Conservation (phyloP, 139 green algal species). For the Prasinococcaceae sp. region DNA sequence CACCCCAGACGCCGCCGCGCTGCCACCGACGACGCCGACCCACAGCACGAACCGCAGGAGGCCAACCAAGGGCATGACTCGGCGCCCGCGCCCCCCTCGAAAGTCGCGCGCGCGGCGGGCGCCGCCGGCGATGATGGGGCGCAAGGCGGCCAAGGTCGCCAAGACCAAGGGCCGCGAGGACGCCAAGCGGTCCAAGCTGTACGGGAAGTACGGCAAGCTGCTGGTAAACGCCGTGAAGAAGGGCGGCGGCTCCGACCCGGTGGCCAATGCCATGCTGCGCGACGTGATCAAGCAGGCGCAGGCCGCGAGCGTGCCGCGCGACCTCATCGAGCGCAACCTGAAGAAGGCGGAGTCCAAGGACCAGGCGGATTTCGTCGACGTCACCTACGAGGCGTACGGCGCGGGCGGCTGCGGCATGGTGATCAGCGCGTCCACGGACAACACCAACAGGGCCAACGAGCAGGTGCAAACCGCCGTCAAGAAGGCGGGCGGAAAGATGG, state of each 20-base stretch:
- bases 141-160: slow-evolving; percentile 56
- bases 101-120: too few relatives aligned
- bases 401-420: slow-evolving; percentile 69
- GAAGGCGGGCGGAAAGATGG: slow-evolving; percentile 68
- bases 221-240: slow-evolving; percentile 51
- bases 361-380: slow-evolving; percentile 60
- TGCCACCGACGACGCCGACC: too few relatives aligned
- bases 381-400: slow-evolving; percentile 47
- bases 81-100: too few relatives aligned
- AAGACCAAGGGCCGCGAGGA: slow-evolving; percentile 47
- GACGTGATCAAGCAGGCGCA: slow-evolving; percentile 53
- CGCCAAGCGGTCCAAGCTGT: slow-evolving; percentile 64
- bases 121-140: too few relatives aligned
- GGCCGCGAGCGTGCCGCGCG: slow-evolving; percentile 45
- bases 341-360: slow-evolving; percentile 61
- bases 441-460: slow-evolving; percentile 58
- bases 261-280: slow-evolving; percentile 48
- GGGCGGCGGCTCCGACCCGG: slow-evolving; percentile 49
- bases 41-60: neutral
- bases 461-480: slow-evolving; percentile 40
- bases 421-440: slow-evolving; percentile 79
- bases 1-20: too few relatives aligned
- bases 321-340: slow-evolving; percentile 86
- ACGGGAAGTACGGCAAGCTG: slow-evolving; percentile 73
- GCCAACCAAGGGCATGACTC: too few relatives aligned